These are phyloP conservation scores for Apophysomyces sp. DNA, from an alignment of 371 early-diverging fungal species.

Conservation along the genomic window DNA sequence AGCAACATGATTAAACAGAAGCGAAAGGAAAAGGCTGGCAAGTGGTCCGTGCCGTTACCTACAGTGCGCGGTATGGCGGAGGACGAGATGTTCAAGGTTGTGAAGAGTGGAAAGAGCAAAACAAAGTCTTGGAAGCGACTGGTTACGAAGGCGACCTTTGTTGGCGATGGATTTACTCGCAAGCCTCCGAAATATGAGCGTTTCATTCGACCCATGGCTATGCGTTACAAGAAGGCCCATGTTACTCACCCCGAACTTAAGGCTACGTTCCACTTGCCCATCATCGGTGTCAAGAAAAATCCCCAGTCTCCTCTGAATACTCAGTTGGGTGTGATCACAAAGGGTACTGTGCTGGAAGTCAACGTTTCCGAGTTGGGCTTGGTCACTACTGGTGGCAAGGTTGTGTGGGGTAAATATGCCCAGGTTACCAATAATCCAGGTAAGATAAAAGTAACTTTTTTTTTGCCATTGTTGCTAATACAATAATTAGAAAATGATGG, in stretches of 20 bases:
- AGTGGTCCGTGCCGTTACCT: constrained; percentile 99
- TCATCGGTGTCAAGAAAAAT: constrained; percentile 99
- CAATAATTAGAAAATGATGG: constrained; percentile 84
- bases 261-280: constrained; percentile 98
- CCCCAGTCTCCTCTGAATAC: constrained; percentile 98
- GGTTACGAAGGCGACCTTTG: constrained; percentile 99
- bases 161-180: constrained; percentile 99
- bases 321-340: constrained; percentile 98
- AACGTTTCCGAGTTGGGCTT: constrained; percentile 95
- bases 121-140: constrained; percentile 99
- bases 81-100: constrained; percentile 99
- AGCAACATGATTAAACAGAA: constrained; percentile 99
- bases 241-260: constrained; percentile 99
- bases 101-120: constrained; percentile 96
- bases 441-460: constrained; percentile 39
- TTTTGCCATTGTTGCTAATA: background rate
- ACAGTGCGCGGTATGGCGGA: constrained; percentile 99
- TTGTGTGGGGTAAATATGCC: constrained; percentile 99
- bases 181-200: constrained; percentile 99
- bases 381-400: constrained; percentile 98
- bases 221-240: constrained; percentile 99
- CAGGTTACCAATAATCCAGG: constrained; percentile 96
- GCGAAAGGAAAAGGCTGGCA: constrained; percentile 99
- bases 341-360: constrained; percentile 99
- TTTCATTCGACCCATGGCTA: constrained; percentile 99